phyloP scores from a whole-genome alignment of 2,329 filamentous ascomycete species.

The Falciphora oryzae region DNA sequence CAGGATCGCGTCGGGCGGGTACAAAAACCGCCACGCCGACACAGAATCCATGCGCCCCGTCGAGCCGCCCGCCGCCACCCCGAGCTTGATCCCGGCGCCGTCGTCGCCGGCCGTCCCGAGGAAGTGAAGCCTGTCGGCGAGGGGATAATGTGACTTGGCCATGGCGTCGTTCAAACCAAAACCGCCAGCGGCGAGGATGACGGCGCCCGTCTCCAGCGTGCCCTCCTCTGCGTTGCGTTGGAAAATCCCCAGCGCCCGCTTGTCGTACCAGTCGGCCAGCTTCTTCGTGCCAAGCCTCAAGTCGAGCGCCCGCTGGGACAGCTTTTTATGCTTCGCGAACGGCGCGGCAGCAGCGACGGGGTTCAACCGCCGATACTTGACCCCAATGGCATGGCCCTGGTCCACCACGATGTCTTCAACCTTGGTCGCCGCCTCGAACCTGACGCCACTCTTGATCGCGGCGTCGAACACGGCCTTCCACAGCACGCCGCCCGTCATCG shows the following conservation, averaged over 20 bases:
- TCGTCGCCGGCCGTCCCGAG: conserved; percentile 13
- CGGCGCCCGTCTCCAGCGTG: conserved; percentile 2
- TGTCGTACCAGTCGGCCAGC: conserved; percentile 3
- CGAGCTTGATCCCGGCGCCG: conserved; percentile 14
- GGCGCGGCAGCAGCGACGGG: not conserved
- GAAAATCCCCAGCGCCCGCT: not conserved
- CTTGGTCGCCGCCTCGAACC: conserved; percentile 11
- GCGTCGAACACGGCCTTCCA: conserved; percentile 11
- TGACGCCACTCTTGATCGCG: conserved; percentile 7
- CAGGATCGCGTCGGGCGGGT: conserved; percentile 12
- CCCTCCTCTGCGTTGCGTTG: not conserved
- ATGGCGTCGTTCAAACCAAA: conserved; percentile 13
- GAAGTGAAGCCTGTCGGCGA: conserved; percentile 3
- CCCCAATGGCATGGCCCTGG: conserved; percentile 7
- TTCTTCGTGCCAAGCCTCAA: not conserved
- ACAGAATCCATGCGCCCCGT: not conserved
- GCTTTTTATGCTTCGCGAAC: not conserved
- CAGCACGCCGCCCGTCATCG: conserved; percentile 9
- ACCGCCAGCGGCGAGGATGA: conserved; percentile 13
- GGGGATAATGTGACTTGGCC: conserved; percentile 5
- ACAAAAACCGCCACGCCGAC: conserved; percentile 12
- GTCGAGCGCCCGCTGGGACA: not conserved
- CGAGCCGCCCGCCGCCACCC: conserved; percentile 5
- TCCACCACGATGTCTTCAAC: conserved; percentile 8
- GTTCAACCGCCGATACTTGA: conserved; percentile 5